Evolutionary conservation across 2,329 filamentous ascomycete species (phyloP).

Genomic region (Penicillium sp.): DNA sequence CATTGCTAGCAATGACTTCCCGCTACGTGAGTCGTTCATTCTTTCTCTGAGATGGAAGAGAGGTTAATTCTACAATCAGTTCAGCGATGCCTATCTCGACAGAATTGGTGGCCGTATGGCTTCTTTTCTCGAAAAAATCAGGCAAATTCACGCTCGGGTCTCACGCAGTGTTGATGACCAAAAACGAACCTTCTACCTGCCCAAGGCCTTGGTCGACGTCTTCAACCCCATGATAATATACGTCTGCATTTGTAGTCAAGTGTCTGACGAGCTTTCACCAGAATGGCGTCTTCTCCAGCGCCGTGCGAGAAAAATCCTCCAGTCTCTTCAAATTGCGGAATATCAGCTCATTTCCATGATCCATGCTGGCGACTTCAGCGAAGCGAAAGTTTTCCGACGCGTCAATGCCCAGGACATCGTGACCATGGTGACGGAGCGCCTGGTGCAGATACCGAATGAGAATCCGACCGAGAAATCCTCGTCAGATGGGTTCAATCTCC

Average conservation of each 20-base stretch:
- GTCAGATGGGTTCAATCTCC: not conserved
- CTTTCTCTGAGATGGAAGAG: not conserved
- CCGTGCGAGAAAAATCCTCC: not conserved
- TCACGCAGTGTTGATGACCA: not conserved
- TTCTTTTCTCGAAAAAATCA: not conserved
- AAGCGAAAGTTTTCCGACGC: slow-evolving; percentile 5
- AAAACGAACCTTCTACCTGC: not conserved
- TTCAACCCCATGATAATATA: slow-evolving; percentile 4
- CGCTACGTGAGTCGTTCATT: not conserved
- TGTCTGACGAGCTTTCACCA: no score
- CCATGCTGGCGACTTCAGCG: slow-evolving; percentile 4
- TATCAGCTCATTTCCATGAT: slow-evolving; percentile 5
- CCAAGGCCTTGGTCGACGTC: slow-evolving; percentile 1
- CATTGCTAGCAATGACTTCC: not conserved
- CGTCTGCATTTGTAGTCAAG: slow-evolving; percentile 2
- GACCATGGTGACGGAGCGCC: slow-evolving; percentile 1
- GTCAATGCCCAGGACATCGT: slow-evolving; percentile 1
- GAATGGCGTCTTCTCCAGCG: not conserved
- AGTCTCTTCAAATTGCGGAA: not conserved
- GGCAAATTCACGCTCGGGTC: slow-evolving; percentile 2
- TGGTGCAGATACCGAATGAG: not conserved
- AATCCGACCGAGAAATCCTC: not conserved
- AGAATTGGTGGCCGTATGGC: not conserved
- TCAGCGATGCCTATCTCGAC: not conserved
- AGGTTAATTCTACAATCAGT: not conserved